Base-by-base conservation (phyloP, 768 basidiomycete species). In the Termitomyces sp. region DNA sequence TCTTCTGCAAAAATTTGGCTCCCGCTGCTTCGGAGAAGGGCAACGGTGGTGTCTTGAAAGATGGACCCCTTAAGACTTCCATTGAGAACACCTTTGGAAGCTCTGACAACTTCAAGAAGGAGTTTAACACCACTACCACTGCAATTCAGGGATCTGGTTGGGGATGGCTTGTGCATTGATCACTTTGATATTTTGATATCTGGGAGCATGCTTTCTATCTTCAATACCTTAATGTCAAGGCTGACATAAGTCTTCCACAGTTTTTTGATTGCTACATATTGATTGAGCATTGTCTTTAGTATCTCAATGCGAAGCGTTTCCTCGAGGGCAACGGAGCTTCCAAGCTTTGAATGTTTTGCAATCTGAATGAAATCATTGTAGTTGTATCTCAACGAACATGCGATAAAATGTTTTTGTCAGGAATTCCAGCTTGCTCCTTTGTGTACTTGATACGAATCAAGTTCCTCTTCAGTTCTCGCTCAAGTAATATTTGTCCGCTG, bases 151-250 rank as follows among this genome's bases (percentile, higher is more conserved):
- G n/a, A n/a, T n/a, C n/a, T n/a, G n/a, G n/a, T n/a, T n/a, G n/a
- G n/a, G n/a, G n/a, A 63, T 98, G 95, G 96, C 82, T 97, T 71
- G 93, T 94, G 70, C 70, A 90, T 87, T 15, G 42, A 42, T 57
- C 36, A 8, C 55, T 50, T 59, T 33, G 9, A 22, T 57, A 15
- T 12, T 24, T 97, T 67, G 94, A 96, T 66, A 87, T 96, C 71
- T 96, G 94, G 94, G 94, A 96, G 77, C 94, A 96, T 71, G 92
- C 79, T n/a, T n/a, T n/a, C n/a, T n/a, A n/a, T n/a, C n/a, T n/a
- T n/a, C n/a, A n/a, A n/a, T n/a, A n/a, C n/a, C 85, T 90, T 76
- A 97, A 96, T 77, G 93, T 94, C 72, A 96, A 96, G 84, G 86
- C 76, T 60, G 91, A 96, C 68, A 94, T 96, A 70, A 73, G 94